Conservation (phyloP, 176 grass and related monocot species). For the Microstegium vimineum region DNA sequence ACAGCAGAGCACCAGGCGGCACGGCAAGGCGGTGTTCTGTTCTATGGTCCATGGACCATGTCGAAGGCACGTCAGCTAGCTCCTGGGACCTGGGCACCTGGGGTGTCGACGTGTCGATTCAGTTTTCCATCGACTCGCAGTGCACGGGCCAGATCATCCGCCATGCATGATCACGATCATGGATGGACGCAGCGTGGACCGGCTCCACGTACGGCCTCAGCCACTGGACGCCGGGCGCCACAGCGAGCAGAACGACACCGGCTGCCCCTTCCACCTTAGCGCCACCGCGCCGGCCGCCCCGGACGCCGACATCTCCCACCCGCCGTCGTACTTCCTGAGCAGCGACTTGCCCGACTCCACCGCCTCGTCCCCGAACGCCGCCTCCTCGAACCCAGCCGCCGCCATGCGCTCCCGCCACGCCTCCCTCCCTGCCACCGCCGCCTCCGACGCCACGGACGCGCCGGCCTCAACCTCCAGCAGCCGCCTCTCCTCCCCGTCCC, state of each 20-base stretch:
- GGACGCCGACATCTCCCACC: slow-evolving; percentile 65
- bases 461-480: slow-evolving; percentile 72
- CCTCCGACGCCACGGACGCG: slow-evolving; percentile 14
- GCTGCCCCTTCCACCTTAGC: slow-evolving; percentile 87
- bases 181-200: background rate
- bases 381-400: slow-evolving; percentile 57
- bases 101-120: background rate
- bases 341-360: slow-evolving; percentile 61
- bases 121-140: background rate
- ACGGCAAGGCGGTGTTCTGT: too few species aligned
- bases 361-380: slow-evolving; percentile 65
- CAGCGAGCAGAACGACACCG: slow-evolving; percentile 86
- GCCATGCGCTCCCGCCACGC: slow-evolving; percentile 75
- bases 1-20: background rate
- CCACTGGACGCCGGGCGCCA: slow-evolving; percentile 54
- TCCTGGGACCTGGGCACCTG: background rate
- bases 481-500: slow-evolving; percentile 60
- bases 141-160: slow-evolving; percentile 5
- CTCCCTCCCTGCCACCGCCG: slow-evolving; percentile 39
- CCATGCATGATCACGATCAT: background rate
- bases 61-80: background rate
- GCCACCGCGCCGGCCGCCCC: slow-evolving; percentile 31
- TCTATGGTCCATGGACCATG: background rate
- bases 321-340: slow-evolving; percentile 81
- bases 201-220: background rate